Evolutionary conservation across 495 filamentous ascomycete genomes (phyloP).

Genomic region (Aspergillus panamensis): DNA sequence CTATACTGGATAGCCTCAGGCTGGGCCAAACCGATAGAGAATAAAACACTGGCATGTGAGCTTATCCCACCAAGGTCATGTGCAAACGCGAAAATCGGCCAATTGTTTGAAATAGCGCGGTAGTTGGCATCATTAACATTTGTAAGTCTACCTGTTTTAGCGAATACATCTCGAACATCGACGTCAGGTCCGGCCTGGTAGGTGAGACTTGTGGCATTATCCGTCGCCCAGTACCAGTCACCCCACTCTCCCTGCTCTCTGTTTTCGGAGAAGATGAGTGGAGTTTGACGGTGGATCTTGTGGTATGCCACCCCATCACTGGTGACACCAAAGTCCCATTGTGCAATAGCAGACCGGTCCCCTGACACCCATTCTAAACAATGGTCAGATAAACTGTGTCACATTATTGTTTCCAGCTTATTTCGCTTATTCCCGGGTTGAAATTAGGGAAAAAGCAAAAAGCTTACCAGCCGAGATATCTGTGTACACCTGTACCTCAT

Average conservation of each 20-base stretch:
- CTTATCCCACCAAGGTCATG: conserved; percentile 48
- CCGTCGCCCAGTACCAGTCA: conserved; percentile 55
- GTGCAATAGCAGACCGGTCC: conserved; percentile 43
- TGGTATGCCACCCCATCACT: conserved; percentile 49
- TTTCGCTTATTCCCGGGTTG: not conserved
- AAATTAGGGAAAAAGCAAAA: not conserved
- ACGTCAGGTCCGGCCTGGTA: conserved; percentile 50
- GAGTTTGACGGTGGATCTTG: conserved; percentile 49
- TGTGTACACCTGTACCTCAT: conserved; percentile 57
- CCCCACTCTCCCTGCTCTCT: conserved; percentile 58
- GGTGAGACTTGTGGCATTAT: conserved; percentile 33
- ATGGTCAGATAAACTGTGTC: conserved; percentile 15
- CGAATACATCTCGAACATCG: conserved; percentile 49
- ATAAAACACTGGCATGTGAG: conserved; percentile 40
- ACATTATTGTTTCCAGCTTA: not conserved
- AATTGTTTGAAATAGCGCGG: conserved; percentile 48
- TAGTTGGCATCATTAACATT: conserved; percentile 50
- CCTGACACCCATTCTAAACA: conserved; percentile 56
- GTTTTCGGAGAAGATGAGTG: conserved; percentile 51
- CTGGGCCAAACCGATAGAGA: conserved; percentile 53
- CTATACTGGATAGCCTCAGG: conserved; percentile 51
- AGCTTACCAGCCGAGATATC: conserved; percentile 58
- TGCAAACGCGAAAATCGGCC: conserved; percentile 56
- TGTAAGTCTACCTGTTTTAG: conserved; percentile 37
- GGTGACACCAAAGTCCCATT: conserved; percentile 53